phyloP scores from a whole-genome alignment of 2,329 filamentous ascomycete genomes.

The Sphaerulina musiva region DNA sequence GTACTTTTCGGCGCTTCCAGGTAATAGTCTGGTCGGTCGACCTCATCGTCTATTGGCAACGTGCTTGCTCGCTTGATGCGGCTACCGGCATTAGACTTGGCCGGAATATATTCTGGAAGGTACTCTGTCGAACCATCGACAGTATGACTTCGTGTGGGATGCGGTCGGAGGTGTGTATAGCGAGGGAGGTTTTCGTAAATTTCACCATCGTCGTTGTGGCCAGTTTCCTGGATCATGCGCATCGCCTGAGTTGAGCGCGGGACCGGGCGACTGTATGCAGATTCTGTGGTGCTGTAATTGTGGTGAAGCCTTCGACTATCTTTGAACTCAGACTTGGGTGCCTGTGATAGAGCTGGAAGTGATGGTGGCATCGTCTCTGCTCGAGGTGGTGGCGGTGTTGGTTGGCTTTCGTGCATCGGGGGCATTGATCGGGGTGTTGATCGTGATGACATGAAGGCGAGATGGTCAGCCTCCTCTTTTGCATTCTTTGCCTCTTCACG shows the following conservation, averaged over 20 bases:
- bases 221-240: slow-evolving; percentile 38
- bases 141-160: slow-evolving; percentile 23
- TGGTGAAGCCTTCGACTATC: slow-evolving; percentile 19
- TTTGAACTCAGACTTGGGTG: slow-evolving; percentile 11
- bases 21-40: slow-evolving; percentile 12
- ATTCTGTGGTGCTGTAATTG: slow-evolving; percentile 30
- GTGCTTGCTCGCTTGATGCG: slow-evolving; percentile 20
- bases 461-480: slow-evolving; percentile 37
- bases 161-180: slow-evolving; percentile 21
- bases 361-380: slow-evolving; percentile 10
- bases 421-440: slow-evolving; percentile 15
- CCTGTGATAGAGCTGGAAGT: slow-evolving; percentile 32
- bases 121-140: slow-evolving; percentile 23
- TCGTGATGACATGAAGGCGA: slow-evolving; percentile 20
- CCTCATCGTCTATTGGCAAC: slow-evolving; percentile 16
- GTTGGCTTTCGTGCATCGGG: slow-evolving; percentile 11
- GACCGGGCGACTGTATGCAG: slow-evolving; percentile 24
- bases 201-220: slow-evolving; percentile 22
- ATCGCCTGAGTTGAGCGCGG: slow-evolving; percentile 21
- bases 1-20: slow-evolving; percentile 22
- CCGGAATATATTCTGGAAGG: slow-evolving; percentile 10
- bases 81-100: slow-evolving; percentile 11
- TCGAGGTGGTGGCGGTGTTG: slow-evolving; percentile 12
- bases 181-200: slow-evolving; percentile 24
- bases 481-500: slow-evolving; percentile 50